Base-by-base conservation (phyloP, 2,329 filamentous ascomycete species). In the Cadophora sp. region DNA sequence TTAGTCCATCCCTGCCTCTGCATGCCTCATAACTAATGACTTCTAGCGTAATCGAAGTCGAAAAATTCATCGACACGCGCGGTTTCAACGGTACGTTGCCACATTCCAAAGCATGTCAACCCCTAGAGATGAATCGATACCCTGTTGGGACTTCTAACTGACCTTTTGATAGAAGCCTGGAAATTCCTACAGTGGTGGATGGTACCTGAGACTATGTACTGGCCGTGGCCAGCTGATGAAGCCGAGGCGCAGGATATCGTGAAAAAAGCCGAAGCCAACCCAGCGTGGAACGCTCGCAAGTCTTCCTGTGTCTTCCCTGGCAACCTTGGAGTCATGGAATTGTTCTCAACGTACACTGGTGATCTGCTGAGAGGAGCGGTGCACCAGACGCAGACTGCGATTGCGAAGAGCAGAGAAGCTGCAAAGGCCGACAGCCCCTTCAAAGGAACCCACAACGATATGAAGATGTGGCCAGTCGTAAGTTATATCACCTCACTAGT, bases 311-410 rank as follows among this genome's bases (percentile, higher is more conserved):
- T 33, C 18, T 14, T 39, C 14, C 53, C 53, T n/a, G 33, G 33
- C 1, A 3, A 30, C 1, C 30, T 3, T 45, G 43, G 43, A 5
- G n/a, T 20, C 27, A 5, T 3, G 27, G 48, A 22, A 33, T 41
- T 56, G n/a, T 56, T 56, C 53, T 39, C 53, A 18, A 11, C 22
- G 14, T 56, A 56, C 53, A 56, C 8, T 14, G 33, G 16, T 27
- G 22, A 1, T 4, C 11, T 56, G 27, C n/a, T 56, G 3, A 16
- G 8, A 2, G 1, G 18, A n/a, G 13, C 20, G 3, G 7, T 56
- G n/a, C 0, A 20, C 18, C 18, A 20, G 18, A 9, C 33, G 14
- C 30, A 22, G 20, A 1, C 20, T 3, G 53, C 30, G 20, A 16
- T 56, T 22, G n/a, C n/a, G 4, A 39, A 56, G 33, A 39, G 53